These are phyloP conservation scores for Syzygium oleosum DNA, from an alignment of 345 rosid species.

Conservation along the genomic window DNA sequence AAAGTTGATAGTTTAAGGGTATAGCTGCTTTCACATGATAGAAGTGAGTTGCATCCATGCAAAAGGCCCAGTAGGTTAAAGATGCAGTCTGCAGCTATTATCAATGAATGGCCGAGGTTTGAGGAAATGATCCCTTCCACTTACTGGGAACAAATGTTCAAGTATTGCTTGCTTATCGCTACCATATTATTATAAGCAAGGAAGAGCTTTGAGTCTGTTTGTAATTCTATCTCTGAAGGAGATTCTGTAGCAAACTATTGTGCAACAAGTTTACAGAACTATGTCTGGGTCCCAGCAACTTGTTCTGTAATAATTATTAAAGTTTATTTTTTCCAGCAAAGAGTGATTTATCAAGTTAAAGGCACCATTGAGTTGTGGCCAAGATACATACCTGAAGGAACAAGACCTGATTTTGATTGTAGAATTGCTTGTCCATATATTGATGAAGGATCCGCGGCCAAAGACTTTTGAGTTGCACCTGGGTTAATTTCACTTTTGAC, in stretches of 20 bases:
- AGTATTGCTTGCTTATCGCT: neutral
- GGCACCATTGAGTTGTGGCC: neutral
- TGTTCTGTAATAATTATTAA: neutral
- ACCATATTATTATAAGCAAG: neutral
- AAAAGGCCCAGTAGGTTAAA: neutral
- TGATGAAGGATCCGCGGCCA: conserved; percentile 45
- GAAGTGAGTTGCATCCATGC: neutral
- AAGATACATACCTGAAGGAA: conserved; percentile 31
- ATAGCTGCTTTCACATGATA: neutral
- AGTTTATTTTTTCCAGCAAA: neutral
- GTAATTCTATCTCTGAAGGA: neutral
- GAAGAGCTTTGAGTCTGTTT: neutral
- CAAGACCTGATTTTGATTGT: conserved; percentile 44
- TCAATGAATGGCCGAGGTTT: neutral
- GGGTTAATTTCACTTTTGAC: conserved; percentile 41
- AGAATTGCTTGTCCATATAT: conserved; percentile 52
- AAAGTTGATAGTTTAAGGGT: neutral
- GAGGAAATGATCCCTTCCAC: neutral
- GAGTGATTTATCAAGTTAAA: neutral
- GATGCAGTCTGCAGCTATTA: neutral
- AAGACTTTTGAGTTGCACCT: conserved; percentile 30
- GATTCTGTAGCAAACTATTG: neutral
- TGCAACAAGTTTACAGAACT: neutral
- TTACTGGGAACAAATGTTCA: neutral
- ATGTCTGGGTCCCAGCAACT: neutral